phyloP scores from a whole-genome alignment of 2,329 filamentous ascomycete genomes.

The Fusarium falciforme region DNA sequence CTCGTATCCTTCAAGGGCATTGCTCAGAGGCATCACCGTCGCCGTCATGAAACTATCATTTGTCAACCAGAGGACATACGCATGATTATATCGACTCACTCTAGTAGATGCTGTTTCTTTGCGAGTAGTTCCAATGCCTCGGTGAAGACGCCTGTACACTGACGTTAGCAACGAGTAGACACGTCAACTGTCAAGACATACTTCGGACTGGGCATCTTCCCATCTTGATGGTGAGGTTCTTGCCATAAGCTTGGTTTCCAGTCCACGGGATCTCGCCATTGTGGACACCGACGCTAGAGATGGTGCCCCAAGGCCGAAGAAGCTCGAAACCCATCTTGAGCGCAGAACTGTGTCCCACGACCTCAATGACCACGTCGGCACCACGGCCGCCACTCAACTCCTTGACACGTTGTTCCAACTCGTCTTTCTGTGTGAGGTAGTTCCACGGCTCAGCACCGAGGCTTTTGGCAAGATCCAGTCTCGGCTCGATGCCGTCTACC shows the following conservation, averaged over 20 bases:
- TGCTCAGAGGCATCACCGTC: conserved; percentile 73
- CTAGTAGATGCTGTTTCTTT: conserved; percentile 26
- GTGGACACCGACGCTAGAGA: conserved; percentile 78
- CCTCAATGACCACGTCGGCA: conserved; percentile 83
- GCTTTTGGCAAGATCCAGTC: background rate
- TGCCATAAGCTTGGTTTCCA: conserved; percentile 69
- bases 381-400: conserved; percentile 82
- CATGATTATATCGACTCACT: background rate
- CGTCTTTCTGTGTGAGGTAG: conserved; percentile 73
- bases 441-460: conserved; percentile 66
- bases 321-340: conserved; percentile 72
- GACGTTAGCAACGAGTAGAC: background rate
- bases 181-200: conserved; percentile 40
- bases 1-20: conserved; percentile 73
- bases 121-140: conserved; percentile 10
- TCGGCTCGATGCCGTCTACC: conserved; percentile 21
- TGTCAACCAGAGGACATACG: background rate
- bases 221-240: conserved; percentile 77
- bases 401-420: conserved; percentile 73
- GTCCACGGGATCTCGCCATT: conserved; percentile 74
- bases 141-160: conserved; percentile 11
- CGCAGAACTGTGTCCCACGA: conserved; percentile 75
- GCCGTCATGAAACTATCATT: conserved; percentile 74
- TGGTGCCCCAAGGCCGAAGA: conserved; percentile 74
- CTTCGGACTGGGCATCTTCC: conserved; percentile 74